Base-by-base conservation (phyloP, 2,329 filamentous ascomycete species). In the Fusarium liriodendri region DNA sequence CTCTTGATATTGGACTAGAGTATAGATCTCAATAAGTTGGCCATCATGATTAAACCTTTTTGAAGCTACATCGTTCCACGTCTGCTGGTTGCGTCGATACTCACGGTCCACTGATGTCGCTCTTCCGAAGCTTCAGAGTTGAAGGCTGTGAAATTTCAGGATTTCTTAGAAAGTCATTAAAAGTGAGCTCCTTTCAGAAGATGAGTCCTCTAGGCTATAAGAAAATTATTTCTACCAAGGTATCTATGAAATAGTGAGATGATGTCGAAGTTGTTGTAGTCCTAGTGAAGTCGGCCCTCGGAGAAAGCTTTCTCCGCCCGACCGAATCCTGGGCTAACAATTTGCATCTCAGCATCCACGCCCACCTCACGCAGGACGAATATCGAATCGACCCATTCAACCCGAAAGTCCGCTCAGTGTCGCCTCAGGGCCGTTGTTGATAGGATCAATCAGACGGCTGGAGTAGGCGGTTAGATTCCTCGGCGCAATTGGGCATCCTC, bases 341-440 rank as follows among this genome's bases (percentile, higher is more conserved):
- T 75, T 75, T 75, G 45, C 66, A 59, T 29, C 69, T 73, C 66
- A 29, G 68, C 54, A 75, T 75, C 50, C 52, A 67, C 54, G 16
- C 20, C 9, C 72, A 63, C 57, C 68, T 71, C 52, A 37, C 14
- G n/a, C 50, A 59, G 8, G 29, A n/a, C 40, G 29, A 11, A 20
- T 75, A 59, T 38, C 4, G 50, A 29, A 4, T 32, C 50, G 71
- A 72, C 55, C 29, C 25, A 40, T 10, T 52, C 54, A 70, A 67
- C 55, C 62, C 68, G 20, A 38, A 16, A n/a, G n/a, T 33, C 10
- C 29, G 25, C 40, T 25, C 42, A 45, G 42, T 45, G 13, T 45
- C 20, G 42, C 20, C 42, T 3, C 47, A 52, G 25, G 47, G 10
- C 18, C 27, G 6, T n/a, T 54, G 11, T 29, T 33, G 11, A 20